Base-by-base conservation (phyloP, 2,329 filamentous ascomycete species). In the Canariomyces notabilis region DNA sequence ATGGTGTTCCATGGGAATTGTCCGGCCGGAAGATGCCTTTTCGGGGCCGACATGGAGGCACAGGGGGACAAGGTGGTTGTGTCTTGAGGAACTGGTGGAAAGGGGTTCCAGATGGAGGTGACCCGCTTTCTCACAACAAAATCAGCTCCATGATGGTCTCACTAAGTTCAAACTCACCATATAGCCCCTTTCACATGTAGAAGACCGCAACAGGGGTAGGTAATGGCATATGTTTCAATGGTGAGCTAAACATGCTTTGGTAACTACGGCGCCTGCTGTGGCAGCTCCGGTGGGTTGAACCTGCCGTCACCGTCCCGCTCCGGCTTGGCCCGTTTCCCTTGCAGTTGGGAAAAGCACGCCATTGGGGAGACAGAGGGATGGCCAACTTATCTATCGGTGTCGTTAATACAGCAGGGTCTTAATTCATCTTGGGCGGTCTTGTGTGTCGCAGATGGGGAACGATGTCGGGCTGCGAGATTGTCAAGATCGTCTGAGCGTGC, bases 1-100 rank as follows among this genome's bases (percentile, higher is more conserved):
- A 35, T 58, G 37, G 33, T 58, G 8, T 57, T 57, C 31, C 54
- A 58, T 37, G 54, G 52, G 22, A 42, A 57, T 22, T 58, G 54
- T 41, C 26, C 29, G 22, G 37, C 48, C 32, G 54, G 54, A 29
- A 44, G 56, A 39, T 58, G 56, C 36, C 34, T 58, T 46, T 58
- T 51, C 42, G 49, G 38, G 33, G 44, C 46, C 2, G 46, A 19
- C 32, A 48, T 55, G 33, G 35, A 15, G 37, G 41, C 48, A 8
- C 31, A 18, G 21, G 50, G 42, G 14, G 40, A 36, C 2, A 21
- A 6, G 16, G 23, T 47, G 23, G 33, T n/a, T 32, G 40, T 40
- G 2, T 39, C 26, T 18, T 43, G 23, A 40, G 31, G 42, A n/a
- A n/a, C 16, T 37, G 14, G 11, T 35, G 19, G 19, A 20, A 29